Percentiles rank a stretch among this genome's conserved stretches.
Conservation (phyloP, 2,329 filamentous ascomycete species). For the Alternaria atra region DNA sequence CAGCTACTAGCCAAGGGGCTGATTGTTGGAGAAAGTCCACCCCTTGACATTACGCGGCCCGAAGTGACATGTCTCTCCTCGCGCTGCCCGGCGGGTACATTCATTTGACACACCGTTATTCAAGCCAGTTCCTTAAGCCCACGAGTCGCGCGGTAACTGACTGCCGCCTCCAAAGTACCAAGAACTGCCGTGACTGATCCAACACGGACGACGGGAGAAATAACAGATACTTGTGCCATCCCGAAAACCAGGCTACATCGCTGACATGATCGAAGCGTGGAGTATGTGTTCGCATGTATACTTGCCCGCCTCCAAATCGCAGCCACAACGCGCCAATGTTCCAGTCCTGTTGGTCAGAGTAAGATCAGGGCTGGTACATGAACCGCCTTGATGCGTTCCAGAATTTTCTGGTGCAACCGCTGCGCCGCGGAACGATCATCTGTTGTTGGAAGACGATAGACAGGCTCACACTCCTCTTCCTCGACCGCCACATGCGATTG, state of each 20-base stretch:
- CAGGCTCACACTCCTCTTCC: not conserved
- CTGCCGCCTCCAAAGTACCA: not conserved
- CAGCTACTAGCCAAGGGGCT: slow-evolving; percentile 4
- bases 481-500: slow-evolving; percentile 6
- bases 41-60: slow-evolving; percentile 10
- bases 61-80: slow-evolving; percentile 1
- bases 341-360: not conserved
- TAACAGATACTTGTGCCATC: slow-evolving; percentile 12
- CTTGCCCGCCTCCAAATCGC: slow-evolving; percentile 15
- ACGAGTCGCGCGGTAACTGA: slow-evolving; percentile 2
- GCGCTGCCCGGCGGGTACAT: not conserved
- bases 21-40: slow-evolving; percentile 17
- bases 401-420: slow-evolving; percentile 6
- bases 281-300: slow-evolving; percentile 6
- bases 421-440: not conserved
- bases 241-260: slow-evolving; percentile 15
- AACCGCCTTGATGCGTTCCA: slow-evolving; percentile 12
- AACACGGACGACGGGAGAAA: slow-evolving; percentile 11
- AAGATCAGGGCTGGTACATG: slow-evolving; percentile 1
- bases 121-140: not conserved
- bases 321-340: slow-evolving; percentile 8
- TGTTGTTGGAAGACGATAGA: slow-evolving; percentile 7
- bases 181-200: not conserved
- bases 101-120: not conserved
- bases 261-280: not conserved